Percentiles rank a stretch among this genome's conserved stretches.
These are phyloP conservation scores for Mucor saturninus DNA, from an alignment of 371 early-diverging fungal species.

Conservation along the genomic window DNA sequence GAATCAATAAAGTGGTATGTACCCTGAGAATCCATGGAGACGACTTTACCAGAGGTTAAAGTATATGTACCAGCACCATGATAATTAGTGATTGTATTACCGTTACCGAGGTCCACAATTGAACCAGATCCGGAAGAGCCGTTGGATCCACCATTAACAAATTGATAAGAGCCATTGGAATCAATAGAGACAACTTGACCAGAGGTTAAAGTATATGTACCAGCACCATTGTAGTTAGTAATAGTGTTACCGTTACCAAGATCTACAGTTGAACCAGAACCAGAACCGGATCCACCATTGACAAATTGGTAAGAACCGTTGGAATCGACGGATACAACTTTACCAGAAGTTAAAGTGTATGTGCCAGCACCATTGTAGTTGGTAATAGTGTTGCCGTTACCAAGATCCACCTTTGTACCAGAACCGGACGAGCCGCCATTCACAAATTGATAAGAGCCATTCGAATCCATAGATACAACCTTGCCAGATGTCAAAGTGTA, in stretches of 20 bases:
- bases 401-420: neutral
- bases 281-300: neutral
- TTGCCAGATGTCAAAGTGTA: constrained; percentile 5
- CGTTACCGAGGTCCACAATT: neutral
- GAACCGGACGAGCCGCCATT: neutral
- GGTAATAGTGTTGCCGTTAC: neutral
- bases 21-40: too few relatives aligned
- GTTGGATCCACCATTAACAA: neutral
- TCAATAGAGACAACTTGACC: neutral
- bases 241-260: neutral
- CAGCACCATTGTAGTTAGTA: constrained; percentile 11
- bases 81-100: neutral
- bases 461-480: neutral
- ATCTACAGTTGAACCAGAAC: neutral
- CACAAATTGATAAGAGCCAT: neutral
- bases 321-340: neutral
- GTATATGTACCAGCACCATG: constrained; percentile 16
- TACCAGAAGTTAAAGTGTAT: constrained; percentile 11
- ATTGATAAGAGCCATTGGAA: neutral
- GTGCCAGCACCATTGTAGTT: constrained; percentile 10
- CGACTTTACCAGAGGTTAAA: neutral
- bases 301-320: neutral
- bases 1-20: too few relatives aligned
- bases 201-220: constrained; percentile 2
- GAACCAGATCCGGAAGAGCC: neutral